Evolutionary conservation across 257 asterid genomes (phyloP).

Genomic region (Solanum neorickii): DNA sequence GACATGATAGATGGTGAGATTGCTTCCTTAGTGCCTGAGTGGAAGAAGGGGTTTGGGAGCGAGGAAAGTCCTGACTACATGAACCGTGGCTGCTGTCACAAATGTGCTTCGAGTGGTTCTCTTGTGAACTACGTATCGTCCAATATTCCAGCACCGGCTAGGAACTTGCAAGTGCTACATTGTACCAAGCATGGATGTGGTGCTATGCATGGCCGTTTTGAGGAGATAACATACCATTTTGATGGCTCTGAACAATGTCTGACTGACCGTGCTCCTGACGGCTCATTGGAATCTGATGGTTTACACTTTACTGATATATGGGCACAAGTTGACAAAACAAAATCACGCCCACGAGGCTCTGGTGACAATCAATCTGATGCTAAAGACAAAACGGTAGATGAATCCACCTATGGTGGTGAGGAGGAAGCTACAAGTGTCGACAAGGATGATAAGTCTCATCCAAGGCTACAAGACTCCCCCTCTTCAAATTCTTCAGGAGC

Average conservation of each 20-base stretch:
- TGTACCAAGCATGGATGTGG: constrained; percentile 45
- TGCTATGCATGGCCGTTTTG: constrained; percentile 74
- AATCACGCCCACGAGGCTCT: constrained; percentile 5
- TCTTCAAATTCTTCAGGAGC: constrained; percentile 11
- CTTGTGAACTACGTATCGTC: constrained; percentile 13
- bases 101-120: constrained; percentile 31
- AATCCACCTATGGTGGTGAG: constrained; percentile 1
- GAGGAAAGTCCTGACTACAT: constrained; percentile 22
- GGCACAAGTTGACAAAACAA: constrained; percentile 25
- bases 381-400: background rate
- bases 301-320: constrained; percentile 20
- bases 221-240: constrained; percentile 61
- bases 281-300: constrained; percentile 20
- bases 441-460: background rate
- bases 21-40: constrained; percentile 57
- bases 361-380: background rate
- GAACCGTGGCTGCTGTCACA: constrained; percentile 20
- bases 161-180: constrained; percentile 26
- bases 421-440: background rate
- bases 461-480: background rate
- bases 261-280: constrained; percentile 25
- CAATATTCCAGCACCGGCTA: constrained; percentile 15
- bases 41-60: constrained; percentile 39
- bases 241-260: constrained; percentile 41
- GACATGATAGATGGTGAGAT: constrained; percentile 77